phyloP scores from a whole-genome alignment of 768 basidiomycete genomes.

The Podaxis carcinomalis region DNA sequence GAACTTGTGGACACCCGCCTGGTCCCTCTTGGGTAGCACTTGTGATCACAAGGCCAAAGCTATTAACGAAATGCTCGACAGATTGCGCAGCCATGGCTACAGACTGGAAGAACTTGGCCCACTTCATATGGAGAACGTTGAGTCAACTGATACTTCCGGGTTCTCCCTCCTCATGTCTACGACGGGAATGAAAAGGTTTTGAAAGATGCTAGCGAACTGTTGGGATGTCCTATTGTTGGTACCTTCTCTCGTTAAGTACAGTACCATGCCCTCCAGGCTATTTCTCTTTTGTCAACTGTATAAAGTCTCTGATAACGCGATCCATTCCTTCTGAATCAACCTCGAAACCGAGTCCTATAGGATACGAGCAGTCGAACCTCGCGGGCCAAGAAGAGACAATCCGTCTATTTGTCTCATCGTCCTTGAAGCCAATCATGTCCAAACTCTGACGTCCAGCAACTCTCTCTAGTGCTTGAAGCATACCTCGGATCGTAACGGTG shows the following conservation, averaged over 20 bases:
- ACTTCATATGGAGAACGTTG: neutral
- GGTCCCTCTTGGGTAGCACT: constrained; percentile 26
- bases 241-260: neutral
- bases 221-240: neutral
- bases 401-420: constrained; percentile 36
- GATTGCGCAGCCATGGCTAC: neutral
- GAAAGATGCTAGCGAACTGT: neutral
- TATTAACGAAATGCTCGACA: no score
- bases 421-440: constrained; percentile 42
- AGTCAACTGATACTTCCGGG: neutral
- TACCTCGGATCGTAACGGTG: constrained; percentile 49
- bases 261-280: neutral
- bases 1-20: constrained; percentile 36
- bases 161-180: neutral
- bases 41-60: no score
- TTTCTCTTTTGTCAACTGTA: neutral
- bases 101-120: neutral
- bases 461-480: constrained; percentile 46
- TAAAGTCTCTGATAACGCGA: neutral
- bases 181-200: neutral
- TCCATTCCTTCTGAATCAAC: constrained; percentile 44
- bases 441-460: constrained; percentile 45
- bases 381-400: constrained; percentile 47
- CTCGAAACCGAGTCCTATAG: constrained; percentile 36
- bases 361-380: constrained; percentile 39